These are phyloP conservation scores for Paecilomyces variotii DNA, from an alignment of 2,329 filamentous ascomycete genomes.

Conservation along the genomic window DNA sequence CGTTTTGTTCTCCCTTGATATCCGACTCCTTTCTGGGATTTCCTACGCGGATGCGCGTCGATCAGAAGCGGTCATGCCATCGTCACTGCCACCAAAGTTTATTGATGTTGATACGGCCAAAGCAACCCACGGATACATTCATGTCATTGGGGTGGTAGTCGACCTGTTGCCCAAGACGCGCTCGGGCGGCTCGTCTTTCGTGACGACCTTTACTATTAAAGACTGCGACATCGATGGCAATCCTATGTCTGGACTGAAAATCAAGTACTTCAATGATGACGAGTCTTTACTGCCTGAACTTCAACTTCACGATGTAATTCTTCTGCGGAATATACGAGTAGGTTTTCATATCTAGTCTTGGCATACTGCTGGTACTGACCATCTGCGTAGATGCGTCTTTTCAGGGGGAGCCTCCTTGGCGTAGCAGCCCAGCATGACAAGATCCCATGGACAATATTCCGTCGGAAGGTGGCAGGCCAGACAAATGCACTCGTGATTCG, in stretches of 20 bases:
- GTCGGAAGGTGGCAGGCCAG: constrained; percentile 15
- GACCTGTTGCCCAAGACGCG: constrained; percentile 50
- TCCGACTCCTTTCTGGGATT: not conserved
- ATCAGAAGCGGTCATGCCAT: constrained; percentile 9
- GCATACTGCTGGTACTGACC: not conserved
- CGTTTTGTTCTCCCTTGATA: not conserved
- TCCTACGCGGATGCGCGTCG: not conserved
- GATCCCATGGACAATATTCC: constrained; percentile 29
- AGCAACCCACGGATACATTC: constrained; percentile 34
- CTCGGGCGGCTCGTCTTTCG: constrained; percentile 51
- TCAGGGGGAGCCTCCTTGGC: constrained; percentile 16
- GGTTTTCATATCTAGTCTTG: constrained; percentile 11
- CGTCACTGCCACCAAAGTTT: constrained; percentile 35
- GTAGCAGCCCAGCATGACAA: constrained; percentile 19
- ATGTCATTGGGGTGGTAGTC: constrained; percentile 62
- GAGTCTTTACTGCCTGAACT: constrained; percentile 38
- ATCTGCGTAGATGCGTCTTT: constrained; percentile 9
- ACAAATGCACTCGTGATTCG: constrained; percentile 14
- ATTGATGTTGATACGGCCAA: constrained; percentile 40
- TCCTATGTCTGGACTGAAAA: constrained; percentile 34
- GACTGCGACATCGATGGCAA: constrained; percentile 45
- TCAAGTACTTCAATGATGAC: constrained; percentile 55
- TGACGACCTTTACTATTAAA: constrained; percentile 53
- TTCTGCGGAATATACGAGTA: constrained; percentile 54
- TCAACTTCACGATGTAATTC: constrained; percentile 53